Percentiles rank a stretch among this genome's conserved stretches.
These are phyloP conservation scores for Cantharellus anzutake DNA, from an alignment of 768 basidiomycete species.

Conservation along the genomic window DNA sequence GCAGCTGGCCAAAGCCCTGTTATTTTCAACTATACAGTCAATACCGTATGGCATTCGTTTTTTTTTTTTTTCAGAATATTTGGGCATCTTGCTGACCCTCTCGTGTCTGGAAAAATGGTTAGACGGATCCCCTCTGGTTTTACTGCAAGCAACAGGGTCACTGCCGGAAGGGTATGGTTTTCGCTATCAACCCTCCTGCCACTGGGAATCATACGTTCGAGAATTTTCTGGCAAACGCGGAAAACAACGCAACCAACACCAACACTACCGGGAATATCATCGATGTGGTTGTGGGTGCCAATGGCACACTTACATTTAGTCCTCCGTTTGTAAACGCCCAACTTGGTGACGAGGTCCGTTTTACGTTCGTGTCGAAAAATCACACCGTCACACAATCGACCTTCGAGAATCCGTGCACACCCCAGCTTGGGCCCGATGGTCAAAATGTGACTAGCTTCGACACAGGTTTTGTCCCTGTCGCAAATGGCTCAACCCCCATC, in stretches of 20 bases:
- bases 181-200: constrained; percentile 7
- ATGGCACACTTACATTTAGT: constrained; percentile 1
- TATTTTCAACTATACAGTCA: background rate
- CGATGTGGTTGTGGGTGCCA: constrained; percentile 8
- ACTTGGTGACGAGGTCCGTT: constrained; percentile 7
- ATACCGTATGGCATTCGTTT: background rate
- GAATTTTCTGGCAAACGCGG: background rate
- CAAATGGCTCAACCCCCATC: background rate
- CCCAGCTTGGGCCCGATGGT: background rate
- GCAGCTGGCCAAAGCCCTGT: background rate
- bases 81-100: constrained; percentile 26
- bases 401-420: constrained; percentile 8
- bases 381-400: constrained; percentile 6
- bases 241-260: background rate
- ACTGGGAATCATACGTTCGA: constrained; percentile 6
- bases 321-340: constrained; percentile 6
- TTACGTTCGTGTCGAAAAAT: constrained; percentile 5
- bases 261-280: constrained; percentile 1
- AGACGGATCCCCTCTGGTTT: constrained; percentile 29
- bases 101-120: background rate
- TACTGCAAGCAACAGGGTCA: constrained; percentile 38
- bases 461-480: constrained; percentile 1
- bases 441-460: constrained; percentile 2
- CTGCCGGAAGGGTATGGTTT: constrained; percentile 23
- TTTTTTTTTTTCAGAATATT: constrained; percentile 17